Conservation (phyloP, 306 rosid genomes). For the Canavalia gladiata region DNA sequence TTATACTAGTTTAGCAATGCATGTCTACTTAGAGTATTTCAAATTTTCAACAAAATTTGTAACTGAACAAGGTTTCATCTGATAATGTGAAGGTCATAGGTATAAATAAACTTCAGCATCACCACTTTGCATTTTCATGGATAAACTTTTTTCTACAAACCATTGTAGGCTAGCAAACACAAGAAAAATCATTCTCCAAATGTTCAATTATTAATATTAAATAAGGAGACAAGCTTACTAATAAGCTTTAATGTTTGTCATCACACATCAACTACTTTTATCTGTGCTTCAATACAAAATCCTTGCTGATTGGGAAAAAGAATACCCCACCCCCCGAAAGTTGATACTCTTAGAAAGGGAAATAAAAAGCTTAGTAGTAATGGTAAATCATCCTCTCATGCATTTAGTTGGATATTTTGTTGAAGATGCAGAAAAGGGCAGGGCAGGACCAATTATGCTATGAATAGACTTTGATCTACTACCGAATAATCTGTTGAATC, state of each 20-base stretch:
- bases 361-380: conserved; percentile 42
- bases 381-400: conserved; percentile 37
- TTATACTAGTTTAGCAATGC: not conserved
- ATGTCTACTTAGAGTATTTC: not conserved
- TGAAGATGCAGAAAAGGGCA: conserved; percentile 41
- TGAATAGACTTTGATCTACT: conserved; percentile 72
- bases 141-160: not conserved
- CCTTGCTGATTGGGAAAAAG: conserved; percentile 54
- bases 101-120: not conserved
- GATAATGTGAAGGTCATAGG: not conserved
- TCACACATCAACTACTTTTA: conserved; percentile 55
- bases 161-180: conserved; percentile 29
- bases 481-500: conserved; percentile 67
- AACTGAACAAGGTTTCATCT: conserved; percentile 6
- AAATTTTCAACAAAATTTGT: not conserved
- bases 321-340: conserved; percentile 49
- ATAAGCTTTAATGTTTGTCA: conserved; percentile 51
- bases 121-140: conserved; percentile 2
- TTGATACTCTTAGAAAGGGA: conserved; percentile 39
- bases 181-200: conserved; percentile 68
- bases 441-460: conserved; percentile 51
- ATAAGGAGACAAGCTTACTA: conserved; percentile 53
- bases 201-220: conserved; percentile 47
- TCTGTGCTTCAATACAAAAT: conserved; percentile 57
- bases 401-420: conserved; percentile 30